Conservation (phyloP, 345 rosid genomes). For the Anacardium occidentale region DNA sequence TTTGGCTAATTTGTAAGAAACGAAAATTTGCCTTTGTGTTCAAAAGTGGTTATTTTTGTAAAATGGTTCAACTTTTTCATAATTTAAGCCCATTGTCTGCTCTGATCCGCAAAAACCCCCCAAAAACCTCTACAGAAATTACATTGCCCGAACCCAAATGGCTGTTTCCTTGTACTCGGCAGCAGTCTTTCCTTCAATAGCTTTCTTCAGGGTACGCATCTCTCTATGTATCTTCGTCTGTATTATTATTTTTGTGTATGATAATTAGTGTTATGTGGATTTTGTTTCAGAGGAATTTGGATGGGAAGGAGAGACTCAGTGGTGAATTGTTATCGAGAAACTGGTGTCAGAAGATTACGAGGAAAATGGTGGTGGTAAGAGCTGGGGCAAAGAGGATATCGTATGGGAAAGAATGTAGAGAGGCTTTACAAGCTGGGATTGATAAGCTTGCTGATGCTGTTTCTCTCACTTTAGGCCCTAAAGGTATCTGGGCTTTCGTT, state of each 20-base stretch:
- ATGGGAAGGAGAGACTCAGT: constrained; percentile 25
- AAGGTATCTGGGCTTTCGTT: constrained; percentile 37
- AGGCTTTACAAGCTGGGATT: constrained; percentile 74
- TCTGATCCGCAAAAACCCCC: too few species aligned
- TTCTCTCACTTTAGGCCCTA: constrained; percentile 79
- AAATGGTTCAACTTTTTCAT: too few species aligned
- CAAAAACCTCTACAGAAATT: neutral
- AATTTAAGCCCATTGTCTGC: too few species aligned
- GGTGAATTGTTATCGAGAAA: constrained; percentile 26
- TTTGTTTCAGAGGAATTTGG: constrained; percentile 35
- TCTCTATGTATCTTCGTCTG: neutral
- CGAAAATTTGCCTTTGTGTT: too few species aligned
- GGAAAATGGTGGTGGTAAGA: constrained; percentile 40
- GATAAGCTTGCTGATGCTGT: constrained; percentile 92
- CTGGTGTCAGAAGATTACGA: constrained; percentile 20
- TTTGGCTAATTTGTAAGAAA: too few species aligned
- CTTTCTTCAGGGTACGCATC: constrained; percentile 17
- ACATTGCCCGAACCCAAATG: neutral
- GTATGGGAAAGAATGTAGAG: constrained; percentile 66
- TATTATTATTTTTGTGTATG: neutral
- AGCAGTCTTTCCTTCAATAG: constrained; percentile 9
- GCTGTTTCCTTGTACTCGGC: constrained; percentile 15
- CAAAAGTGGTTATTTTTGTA: too few species aligned
- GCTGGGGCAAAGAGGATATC: constrained; percentile 74
- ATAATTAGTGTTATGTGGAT: constrained; percentile 1